Evolutionary conservation across 78 protist genomes (phyloP).

Genomic region (Emiliania huxleyi): DNA sequence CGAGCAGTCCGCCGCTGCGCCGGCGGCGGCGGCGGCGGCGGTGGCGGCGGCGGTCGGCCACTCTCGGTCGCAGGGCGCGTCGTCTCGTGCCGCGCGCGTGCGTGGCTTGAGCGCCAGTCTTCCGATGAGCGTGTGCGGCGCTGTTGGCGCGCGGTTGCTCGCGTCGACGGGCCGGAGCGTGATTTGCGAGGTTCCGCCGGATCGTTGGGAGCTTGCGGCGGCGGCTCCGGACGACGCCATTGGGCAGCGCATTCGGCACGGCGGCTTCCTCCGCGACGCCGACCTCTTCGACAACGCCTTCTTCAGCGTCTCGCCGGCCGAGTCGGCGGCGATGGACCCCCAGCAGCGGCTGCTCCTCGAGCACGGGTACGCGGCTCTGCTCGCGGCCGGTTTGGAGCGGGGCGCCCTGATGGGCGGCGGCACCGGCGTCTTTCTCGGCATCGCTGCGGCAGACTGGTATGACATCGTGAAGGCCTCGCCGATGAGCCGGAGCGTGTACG

Average conservation of each 20-base stretch:
- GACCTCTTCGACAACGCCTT: neutral
- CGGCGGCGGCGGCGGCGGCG: neutral
- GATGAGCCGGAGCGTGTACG: neutral
- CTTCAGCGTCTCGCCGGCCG: neutral
- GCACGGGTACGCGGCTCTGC: neutral
- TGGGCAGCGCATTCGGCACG: neutral
- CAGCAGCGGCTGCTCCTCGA: constrained; percentile 42
- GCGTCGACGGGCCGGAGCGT: neutral
- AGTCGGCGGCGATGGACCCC: constrained; percentile 36
- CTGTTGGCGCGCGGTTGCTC: neutral
- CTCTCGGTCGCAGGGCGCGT: neutral
- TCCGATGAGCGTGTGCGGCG: neutral
- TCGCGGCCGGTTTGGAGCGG: neutral
- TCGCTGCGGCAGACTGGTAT: neutral
- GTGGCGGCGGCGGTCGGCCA: neutral
- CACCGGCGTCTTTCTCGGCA: neutral
- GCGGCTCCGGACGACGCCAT: neutral
- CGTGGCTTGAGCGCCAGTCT: neutral
- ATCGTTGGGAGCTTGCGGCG: neutral
- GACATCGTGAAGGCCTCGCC: too few relatives aligned
- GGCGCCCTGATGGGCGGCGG: neutral
- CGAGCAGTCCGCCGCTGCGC: neutral
- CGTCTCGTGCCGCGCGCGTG: neutral
- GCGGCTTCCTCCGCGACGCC: neutral
- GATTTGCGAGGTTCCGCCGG: neutral